Percentiles rank a stretch among this genome's conserved stretches.
Evolutionary conservation across 2,329 filamentous ascomycete species (phyloP).

Genomic region (Fusarium compactum): DNA sequence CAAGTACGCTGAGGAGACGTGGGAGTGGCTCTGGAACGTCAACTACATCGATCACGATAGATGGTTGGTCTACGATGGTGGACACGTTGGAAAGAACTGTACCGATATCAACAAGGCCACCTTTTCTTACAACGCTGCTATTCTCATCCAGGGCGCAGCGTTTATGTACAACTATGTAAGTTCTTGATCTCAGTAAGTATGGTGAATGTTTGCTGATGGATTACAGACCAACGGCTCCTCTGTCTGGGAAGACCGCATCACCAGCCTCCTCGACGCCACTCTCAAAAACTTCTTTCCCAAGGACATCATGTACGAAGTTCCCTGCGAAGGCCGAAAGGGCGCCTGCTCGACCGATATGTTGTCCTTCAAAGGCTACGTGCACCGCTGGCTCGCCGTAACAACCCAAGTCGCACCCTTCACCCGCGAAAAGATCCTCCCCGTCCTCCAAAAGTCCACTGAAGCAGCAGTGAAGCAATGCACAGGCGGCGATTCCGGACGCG

Average conservation of each 20-base stretch:
- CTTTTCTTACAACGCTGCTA: constrained; percentile 75
- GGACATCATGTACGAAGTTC: constrained; percentile 72
- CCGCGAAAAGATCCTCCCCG: constrained; percentile 65
- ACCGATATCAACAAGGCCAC: constrained; percentile 70
- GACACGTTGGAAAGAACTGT: constrained; percentile 69
- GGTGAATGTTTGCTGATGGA: too few relatives aligned
- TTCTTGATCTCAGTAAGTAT: too few relatives aligned
- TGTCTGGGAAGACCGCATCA: constrained; percentile 67
- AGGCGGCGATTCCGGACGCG: constrained; percentile 67
- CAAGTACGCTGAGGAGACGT: constrained; percentile 70
- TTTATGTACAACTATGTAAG: constrained; percentile 75
- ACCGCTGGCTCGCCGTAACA: constrained; percentile 72
- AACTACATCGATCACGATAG: constrained; percentile 69
- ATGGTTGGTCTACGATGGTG: constrained; percentile 75
- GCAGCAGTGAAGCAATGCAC: constrained; percentile 73
- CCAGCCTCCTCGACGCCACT: constrained; percentile 65
- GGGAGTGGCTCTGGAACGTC: constrained; percentile 69
- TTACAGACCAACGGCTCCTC: constrained; percentile 57
- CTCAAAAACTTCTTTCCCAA: constrained; percentile 66
- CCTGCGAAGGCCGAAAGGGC: constrained; percentile 68
- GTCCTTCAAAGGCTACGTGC: constrained; percentile 78
- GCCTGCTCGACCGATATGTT: constrained; percentile 78
- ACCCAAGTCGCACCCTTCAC: constrained; percentile 73
- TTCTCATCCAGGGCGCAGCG: constrained; percentile 72
- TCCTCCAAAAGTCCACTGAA: constrained; percentile 67